Percentiles rank a stretch among this genome's conserved stretches.
phyloP scores from a whole-genome alignment of 768 basidiomycete genomes.

The Panaeolus papilionaceus region DNA sequence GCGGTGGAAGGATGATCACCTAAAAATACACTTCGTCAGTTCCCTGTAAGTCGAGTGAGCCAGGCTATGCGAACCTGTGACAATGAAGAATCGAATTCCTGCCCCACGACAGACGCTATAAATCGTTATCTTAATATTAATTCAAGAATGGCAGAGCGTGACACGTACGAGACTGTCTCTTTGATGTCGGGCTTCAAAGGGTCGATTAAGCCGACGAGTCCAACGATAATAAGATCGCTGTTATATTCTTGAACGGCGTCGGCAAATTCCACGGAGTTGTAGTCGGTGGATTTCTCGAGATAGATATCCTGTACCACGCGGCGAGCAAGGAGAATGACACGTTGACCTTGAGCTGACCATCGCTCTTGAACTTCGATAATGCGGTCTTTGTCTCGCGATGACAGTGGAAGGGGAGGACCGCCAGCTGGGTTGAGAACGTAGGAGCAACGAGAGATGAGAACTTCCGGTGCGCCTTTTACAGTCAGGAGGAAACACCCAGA shows the following conservation, averaged over 20 bases:
- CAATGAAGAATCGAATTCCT: slow-evolving; percentile 68
- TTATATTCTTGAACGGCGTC: slow-evolving; percentile 50
- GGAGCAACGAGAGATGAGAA: slow-evolving; percentile 48
- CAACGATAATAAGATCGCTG: slow-evolving; percentile 56
- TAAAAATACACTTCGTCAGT: slow-evolving; percentile 17
- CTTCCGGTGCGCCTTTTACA: slow-evolving; percentile 52
- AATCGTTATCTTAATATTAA: neutral
- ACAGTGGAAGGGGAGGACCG: slow-evolving; percentile 38
- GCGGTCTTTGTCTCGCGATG: slow-evolving; percentile 30
- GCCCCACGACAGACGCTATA: slow-evolving; percentile 53
- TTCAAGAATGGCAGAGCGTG: neutral
- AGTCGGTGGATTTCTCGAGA: slow-evolving; percentile 37
- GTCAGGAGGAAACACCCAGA: slow-evolving; percentile 28
- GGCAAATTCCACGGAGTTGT: slow-evolving; percentile 44
- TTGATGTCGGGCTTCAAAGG: slow-evolving; percentile 62
- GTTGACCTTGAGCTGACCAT: slow-evolving; percentile 60
- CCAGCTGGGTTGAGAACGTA: slow-evolving; percentile 45
- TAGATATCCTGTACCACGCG: slow-evolving; percentile 41
- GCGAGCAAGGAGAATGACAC: slow-evolving; percentile 66
- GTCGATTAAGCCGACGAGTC: slow-evolving; percentile 66
- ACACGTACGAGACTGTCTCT: slow-evolving; percentile 46
- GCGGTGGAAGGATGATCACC: slow-evolving; percentile 67
- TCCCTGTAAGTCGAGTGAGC: neutral
- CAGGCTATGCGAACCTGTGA: slow-evolving; percentile 45
- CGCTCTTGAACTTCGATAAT: slow-evolving; percentile 47